Base-by-base conservation (phyloP, 768 basidiomycete species). In the Tubosaeta sp. region DNA sequence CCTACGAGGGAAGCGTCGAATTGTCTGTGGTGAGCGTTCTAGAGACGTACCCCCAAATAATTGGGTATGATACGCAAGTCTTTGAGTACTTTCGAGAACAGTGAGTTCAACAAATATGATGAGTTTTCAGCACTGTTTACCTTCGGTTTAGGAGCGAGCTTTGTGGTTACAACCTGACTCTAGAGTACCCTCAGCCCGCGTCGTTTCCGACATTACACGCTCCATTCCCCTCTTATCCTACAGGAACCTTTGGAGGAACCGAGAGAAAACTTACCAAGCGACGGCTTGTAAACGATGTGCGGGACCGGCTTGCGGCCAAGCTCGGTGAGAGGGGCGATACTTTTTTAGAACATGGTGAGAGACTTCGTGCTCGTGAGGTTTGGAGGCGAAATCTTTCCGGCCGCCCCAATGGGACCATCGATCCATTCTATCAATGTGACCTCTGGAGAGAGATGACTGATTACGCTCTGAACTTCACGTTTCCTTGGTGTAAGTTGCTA, bases 11-110 rank as follows among this genome's bases (percentile, higher is more conserved):
- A 7, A 85, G 78, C 47, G 71, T 76, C 49, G 67, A 81, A 25
- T 56, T 82, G 0, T 81, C 87, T 27, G 76, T 82, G 12, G 83
- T 86, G 60, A 59, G 77, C 52, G 73, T 85, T 31, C 65, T 89
- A 13, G 80, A 86, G 68, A 88, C 88, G 4, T 86, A 84, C 60
- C 88, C 88, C 1, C 87, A 88, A 62, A 69, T 89, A 31, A 86
- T 90, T 45, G 83, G 80, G 27, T 89, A 89, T 59, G 82, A 89
- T 55, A 72, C 74, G 38, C 76, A 78, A 5, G 83, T 86, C 6
- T 83, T 79, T 60, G 74, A 81, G 52, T 86, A 86, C 62, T 88
- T 88, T 68, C 75, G 77, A 56, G 73, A 80, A 58, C 85, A 86
- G 86, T 86, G 57, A 53, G 84, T 72, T 38, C 31, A 1, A 25